Evolutionary conservation across 1,284 basidiomycete genomes (phyloP).

Genomic region (Trichosporon coremiiforme): DNA sequence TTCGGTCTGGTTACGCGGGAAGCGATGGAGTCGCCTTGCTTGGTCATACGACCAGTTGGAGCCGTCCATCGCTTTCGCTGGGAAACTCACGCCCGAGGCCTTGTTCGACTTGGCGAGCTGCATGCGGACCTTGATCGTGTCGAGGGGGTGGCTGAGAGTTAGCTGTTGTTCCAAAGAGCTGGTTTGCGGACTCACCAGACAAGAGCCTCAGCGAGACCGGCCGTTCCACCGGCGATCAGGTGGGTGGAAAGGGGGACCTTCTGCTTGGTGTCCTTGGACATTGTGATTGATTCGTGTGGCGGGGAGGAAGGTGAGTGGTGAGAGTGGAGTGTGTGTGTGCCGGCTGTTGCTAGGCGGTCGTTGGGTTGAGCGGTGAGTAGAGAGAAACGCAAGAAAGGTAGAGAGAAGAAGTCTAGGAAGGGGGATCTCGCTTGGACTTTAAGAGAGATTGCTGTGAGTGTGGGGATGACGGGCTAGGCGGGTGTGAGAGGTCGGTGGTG

Average conservation of each 20-base stretch:
- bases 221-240: constrained; percentile 85
- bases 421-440: neutral
- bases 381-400: constrained; percentile 21
- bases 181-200: constrained; percentile 59
- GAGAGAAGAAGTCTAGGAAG: neutral
- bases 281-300: constrained; percentile 21
- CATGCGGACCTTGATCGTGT: constrained; percentile 99
- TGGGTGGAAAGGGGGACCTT: constrained; percentile 75
- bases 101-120: constrained; percentile 82
- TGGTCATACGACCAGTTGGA: neutral
- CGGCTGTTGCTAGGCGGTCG: constrained; percentile 13
- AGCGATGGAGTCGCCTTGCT: neutral
- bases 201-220: constrained; percentile 82
- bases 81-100: constrained; percentile 69
- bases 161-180: constrained; percentile 3
- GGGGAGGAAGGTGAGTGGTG: constrained; percentile 9
- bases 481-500: neutral
- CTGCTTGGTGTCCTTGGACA: constrained; percentile 29
- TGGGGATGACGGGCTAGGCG: neutral
- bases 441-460: neutral
- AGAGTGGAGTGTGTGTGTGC: neutral
- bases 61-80: constrained; percentile 4
- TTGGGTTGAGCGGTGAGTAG: constrained; percentile 12
- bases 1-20: constrained; percentile 8
- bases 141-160: constrained; percentile 64